Evolutionary conservation across 2,329 filamentous ascomycete genomes (phyloP).

Genomic region (Penicillium hordei): DNA sequence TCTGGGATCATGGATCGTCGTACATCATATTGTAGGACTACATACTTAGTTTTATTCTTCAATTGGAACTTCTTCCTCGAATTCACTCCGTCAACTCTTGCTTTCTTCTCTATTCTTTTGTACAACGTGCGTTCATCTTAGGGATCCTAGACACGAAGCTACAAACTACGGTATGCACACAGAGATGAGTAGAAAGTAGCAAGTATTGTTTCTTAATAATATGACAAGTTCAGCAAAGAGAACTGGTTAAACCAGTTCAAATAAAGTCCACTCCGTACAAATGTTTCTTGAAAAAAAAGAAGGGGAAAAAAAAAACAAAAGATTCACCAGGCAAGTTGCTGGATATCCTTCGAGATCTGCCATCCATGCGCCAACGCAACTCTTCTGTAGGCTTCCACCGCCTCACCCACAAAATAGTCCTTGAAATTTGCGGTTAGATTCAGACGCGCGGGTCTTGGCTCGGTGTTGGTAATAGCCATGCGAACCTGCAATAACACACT

Average conservation of each 20-base stretch:
- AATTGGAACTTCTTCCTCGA: neutral
- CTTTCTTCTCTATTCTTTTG: neutral
- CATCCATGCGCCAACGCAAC: slow-evolving; percentile 71
- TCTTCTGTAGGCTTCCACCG: slow-evolving; percentile 69
- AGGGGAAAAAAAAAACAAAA: neutral
- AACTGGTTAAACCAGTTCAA: neutral
- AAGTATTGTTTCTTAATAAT: neutral
- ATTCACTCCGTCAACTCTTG: neutral
- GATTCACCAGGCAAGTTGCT: slow-evolving; percentile 38
- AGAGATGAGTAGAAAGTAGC: neutral
- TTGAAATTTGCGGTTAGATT: slow-evolving; percentile 34
- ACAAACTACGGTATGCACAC: neutral
- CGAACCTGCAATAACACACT: slow-evolving; percentile 78
- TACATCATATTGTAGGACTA: neutral
- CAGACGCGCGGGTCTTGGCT: slow-evolving; percentile 72
- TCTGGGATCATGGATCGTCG: neutral
- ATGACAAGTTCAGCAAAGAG: neutral
- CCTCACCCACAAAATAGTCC: slow-evolving; percentile 69
- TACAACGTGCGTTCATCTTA: neutral
- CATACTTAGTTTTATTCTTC: neutral
- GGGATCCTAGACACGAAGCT: neutral
- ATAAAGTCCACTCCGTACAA: neutral
- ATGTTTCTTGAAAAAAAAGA: neutral
- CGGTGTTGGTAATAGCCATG: slow-evolving; percentile 67
- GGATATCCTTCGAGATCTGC: slow-evolving; percentile 65